Base-by-base conservation (phyloP, 805 yeast genomes). In the Cyberlindnera petersonii region DNA sequence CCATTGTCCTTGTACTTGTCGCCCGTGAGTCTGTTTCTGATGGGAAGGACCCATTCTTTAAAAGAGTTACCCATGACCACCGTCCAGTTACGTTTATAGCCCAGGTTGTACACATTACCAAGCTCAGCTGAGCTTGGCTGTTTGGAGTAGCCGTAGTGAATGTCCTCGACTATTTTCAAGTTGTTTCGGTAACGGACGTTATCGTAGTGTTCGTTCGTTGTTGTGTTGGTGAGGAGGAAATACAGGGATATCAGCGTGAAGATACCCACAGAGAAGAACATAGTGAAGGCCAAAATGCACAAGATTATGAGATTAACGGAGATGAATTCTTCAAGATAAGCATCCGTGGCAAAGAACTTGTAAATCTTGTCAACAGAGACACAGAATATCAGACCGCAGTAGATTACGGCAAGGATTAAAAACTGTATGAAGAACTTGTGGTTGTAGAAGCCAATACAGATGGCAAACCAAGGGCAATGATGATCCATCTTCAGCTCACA, bases 381-480 rank as follows among this genome's bases (percentile, higher is more conserved):
- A 0, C 55, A 18, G 11, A 74, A 61, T 7, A 77, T 68, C 9
- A 71, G 39, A 1, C 60, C 42, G 1, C 81, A 58, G 51, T 74
- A 79, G 0, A 72, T 20, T 3, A 77, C 62, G 3, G 76, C 65
- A 52, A 80, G 79, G 6, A 70, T 31, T 37, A 88, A 59, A 55
- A 84, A 83, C 57, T 87, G 95, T 20, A 86, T 58, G 55, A 89
- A 91, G 56, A 68, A 75, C 61, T 87, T 84, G 48, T 85, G 88
- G 61, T 91, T 91, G 21, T 65, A 64, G 61, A 76, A 82, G 0
- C 98, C 98, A 42, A 91, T 75, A 59, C 97, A 89, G 5, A 77
- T 69, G 2, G 95, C 81, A 60, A 88, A 87, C 98, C 98, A 91
- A 0, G 97, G 97, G 46, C 82, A 82, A 62, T 88, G 96, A 58